Evolutionary conservation across 495 filamentous ascomycete genomes (phyloP), one percentile per base, ranked within the genome.

Genomic region (Penicillium canescens): DNA sequence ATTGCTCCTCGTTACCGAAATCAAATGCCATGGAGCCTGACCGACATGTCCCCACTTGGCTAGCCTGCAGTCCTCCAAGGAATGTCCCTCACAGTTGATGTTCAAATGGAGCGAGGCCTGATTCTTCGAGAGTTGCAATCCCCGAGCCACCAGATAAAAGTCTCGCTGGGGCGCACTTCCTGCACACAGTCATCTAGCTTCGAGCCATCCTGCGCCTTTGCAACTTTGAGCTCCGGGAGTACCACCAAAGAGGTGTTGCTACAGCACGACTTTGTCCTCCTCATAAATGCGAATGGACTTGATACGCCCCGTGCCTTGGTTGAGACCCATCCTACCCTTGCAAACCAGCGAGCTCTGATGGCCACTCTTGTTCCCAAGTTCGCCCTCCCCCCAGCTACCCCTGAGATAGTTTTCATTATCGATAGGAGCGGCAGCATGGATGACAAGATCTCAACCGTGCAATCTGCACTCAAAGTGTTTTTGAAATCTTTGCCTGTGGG

Each of bases 381-480:
- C 67, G 66, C 71, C 7, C 73, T 88, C 1, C 80, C 78, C 0
- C 65, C 69, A 1, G 60, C 70, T 1, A 68, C 68, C 26, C 80
- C 84, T 1, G 88, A 92, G 58, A 75, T 91, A 18, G 80, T 91
- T 31, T 89, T 92, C 46, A 63, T 92, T 7, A 82, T 81, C 46
- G 88, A 92, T 60, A 78, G 85, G 36, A 86, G 82, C 42, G 86
- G 86, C 0, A 84, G 79, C 50, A 91, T 92, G 88, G 52, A 54
- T 1, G 63, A 67, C 33, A 80, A 79, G 26, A 88, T 88, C 2
- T 34, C 57, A 1, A 80, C 81, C 13, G 66, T 88, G 23, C 62
- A 76, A 13, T 70, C 76, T 6, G 87, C 86, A 3, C 71, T 91
- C 23, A 74, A 73, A 2, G 67, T 89, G n/a, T 87, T 91, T 56